Percentiles rank a stretch among this genome's conserved stretches.
Conservation (phyloP, 2,329 filamentous ascomycete species). For the Penicillium frequentans region DNA sequence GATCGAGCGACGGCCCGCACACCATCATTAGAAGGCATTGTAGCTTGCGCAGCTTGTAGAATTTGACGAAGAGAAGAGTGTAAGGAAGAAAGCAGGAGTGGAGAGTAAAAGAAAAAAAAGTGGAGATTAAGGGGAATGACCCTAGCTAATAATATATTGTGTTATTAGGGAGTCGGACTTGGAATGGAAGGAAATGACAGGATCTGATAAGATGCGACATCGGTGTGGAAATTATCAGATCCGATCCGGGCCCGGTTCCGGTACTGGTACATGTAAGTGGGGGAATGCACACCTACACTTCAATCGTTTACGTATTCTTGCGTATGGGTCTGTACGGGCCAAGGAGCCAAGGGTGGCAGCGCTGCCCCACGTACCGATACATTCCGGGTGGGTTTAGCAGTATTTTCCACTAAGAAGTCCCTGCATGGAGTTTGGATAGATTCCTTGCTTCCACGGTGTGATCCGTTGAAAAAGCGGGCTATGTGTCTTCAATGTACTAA, state of each 20-base stretch:
- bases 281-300: neutral
- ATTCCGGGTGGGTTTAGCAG: neutral
- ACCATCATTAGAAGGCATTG: constrained; percentile 30
- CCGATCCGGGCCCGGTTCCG: constrained; percentile 1
- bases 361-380: constrained; percentile 1
- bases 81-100: neutral
- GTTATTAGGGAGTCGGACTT: neutral
- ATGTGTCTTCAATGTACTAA: neutral
- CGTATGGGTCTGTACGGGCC: neutral
- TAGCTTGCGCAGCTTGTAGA: neutral
- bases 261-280: neutral
- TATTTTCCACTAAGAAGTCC: neutral
- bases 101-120: neutral
- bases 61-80: neutral
- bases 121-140: neutral
- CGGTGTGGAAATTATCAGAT: constrained; percentile 12
- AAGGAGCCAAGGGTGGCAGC: neutral
- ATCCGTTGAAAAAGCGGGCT: neutral
- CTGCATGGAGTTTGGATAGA: neutral
- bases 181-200: neutral
- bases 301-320: neutral
- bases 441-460: neutral
- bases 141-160: neutral
- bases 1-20: constrained; percentile 20
- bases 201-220: constrained; percentile 21